These are phyloP conservation scores for Pelargonium australe DNA, from an alignment of 441 rosid genomes.

Conservation along the genomic window DNA sequence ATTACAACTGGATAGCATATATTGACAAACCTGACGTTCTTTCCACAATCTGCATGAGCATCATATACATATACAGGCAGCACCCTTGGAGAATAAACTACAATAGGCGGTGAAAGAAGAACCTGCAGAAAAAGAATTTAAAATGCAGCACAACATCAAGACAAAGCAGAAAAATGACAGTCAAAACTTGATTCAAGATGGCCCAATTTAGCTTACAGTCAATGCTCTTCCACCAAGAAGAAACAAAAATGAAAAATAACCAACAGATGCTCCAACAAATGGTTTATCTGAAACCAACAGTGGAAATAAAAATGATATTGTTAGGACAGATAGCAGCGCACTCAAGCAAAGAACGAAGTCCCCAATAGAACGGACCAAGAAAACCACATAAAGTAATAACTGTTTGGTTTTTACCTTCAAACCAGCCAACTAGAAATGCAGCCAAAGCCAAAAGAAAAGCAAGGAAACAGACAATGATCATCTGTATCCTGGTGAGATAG, in stretches of 20 bases:
- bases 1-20: constrained; percentile 13
- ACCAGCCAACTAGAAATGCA: constrained; percentile 95
- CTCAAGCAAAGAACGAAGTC: constrained; percentile 6
- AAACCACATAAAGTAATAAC: constrained; percentile 12
- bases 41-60: constrained; percentile 98
- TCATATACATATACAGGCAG: constrained; percentile 98
- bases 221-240: constrained; percentile 98
- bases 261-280: constrained; percentile 99
- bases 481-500: constrained; percentile 91
- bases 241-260: constrained; percentile 90
- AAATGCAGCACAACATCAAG: constrained; percentile 16
- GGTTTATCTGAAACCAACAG: constrained; percentile 58
- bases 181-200: constrained; percentile 15
- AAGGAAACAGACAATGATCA: constrained; percentile 86
- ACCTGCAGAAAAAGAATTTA: constrained; percentile 45
- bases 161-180: constrained; percentile 14
- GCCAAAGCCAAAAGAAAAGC: constrained; percentile 97
- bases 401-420: constrained; percentile 54
- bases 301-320: constrained; percentile 10
- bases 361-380: constrained; percentile 14
- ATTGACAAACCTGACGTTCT: constrained; percentile 89
- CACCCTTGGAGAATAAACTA: constrained; percentile 98
- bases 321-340: constrained; percentile 7
- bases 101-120: constrained; percentile 98
- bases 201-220: constrained; percentile 56